Conservation (phyloP, 306 rosid genomes). For the Prunus campanulata region DNA sequence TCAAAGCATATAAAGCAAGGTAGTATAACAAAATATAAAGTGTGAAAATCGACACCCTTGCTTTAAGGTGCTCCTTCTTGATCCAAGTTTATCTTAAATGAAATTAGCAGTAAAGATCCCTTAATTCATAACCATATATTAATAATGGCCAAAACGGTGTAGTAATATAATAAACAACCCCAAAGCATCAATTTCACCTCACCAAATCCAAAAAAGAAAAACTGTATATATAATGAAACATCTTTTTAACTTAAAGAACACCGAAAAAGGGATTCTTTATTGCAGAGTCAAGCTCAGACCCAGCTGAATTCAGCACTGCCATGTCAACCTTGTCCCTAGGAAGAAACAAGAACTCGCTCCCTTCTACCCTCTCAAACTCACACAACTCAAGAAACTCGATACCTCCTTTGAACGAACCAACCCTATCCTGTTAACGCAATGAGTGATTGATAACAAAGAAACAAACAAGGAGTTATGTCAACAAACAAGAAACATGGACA, state of each 20-base stretch:
- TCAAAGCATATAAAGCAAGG: too few species aligned
- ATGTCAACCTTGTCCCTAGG: slow-evolving; percentile 72
- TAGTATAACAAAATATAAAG: too few species aligned
- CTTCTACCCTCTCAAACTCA: slow-evolving; percentile 80
- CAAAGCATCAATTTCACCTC: neutral
- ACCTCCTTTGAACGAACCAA: slow-evolving; percentile 80
- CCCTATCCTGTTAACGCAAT: slow-evolving; percentile 69
- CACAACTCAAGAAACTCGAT: slow-evolving; percentile 87
- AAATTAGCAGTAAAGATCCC: neutral
- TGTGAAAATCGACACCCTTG: too few species aligned
- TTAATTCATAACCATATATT: neutral
- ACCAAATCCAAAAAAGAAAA: neutral
- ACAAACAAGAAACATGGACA: neutral
- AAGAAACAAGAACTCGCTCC: slow-evolving; percentile 71
- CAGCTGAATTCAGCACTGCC: slow-evolving; percentile 77
- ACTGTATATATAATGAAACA: neutral
- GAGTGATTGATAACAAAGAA: neutral
- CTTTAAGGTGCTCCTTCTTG: too few species aligned
- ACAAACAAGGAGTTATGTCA: neutral
- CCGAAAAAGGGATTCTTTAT: slow-evolving; percentile 94
- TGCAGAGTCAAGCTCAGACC: slow-evolving; percentile 87
- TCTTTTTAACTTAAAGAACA: slow-evolving; percentile 44
- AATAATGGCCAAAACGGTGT: neutral
- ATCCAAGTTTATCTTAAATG: neutral
- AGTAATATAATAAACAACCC: neutral